These are phyloP conservation scores for Poa pratensis DNA, from an alignment of 176 grass and related monocot genomes.

Conservation along the genomic window DNA sequence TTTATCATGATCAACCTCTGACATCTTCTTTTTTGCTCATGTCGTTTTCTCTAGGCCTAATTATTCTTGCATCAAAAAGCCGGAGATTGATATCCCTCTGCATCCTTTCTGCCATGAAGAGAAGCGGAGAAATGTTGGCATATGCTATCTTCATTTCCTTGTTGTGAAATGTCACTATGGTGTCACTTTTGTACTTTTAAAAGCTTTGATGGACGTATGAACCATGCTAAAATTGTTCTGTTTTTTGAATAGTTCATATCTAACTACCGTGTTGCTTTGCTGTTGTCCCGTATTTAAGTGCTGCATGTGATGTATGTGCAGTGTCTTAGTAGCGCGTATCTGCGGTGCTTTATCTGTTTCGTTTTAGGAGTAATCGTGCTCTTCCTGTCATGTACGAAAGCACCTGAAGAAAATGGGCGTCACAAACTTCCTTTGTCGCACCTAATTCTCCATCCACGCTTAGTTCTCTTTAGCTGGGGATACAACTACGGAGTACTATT, in stretches of 20 bases:
- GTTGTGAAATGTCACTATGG: neutral
- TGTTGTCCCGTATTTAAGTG: too few relatives aligned
- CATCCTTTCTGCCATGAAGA: neutral
- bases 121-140: neutral
- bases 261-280: too few relatives aligned
- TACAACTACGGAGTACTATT: too few relatives aligned
- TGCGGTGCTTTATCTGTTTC: too few relatives aligned
- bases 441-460: too few relatives aligned
- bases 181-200: neutral
- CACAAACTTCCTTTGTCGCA: too few relatives aligned
- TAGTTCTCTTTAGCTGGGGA: too few relatives aligned
- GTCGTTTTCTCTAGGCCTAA: neutral
- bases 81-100: neutral
- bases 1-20: neutral
- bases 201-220: neutral
- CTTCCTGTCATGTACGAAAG: too few relatives aligned
- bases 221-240: neutral
- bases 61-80: neutral
- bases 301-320: too few relatives aligned
- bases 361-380: too few relatives aligned
- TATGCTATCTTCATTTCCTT: neutral
- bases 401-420: too few relatives aligned
- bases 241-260: neutral
- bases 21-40: neutral
- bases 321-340: too few relatives aligned